These are phyloP conservation scores for Aspergillus jensenii DNA, from an alignment of 2,329 filamentous ascomycete genomes.

Conservation along the genomic window DNA sequence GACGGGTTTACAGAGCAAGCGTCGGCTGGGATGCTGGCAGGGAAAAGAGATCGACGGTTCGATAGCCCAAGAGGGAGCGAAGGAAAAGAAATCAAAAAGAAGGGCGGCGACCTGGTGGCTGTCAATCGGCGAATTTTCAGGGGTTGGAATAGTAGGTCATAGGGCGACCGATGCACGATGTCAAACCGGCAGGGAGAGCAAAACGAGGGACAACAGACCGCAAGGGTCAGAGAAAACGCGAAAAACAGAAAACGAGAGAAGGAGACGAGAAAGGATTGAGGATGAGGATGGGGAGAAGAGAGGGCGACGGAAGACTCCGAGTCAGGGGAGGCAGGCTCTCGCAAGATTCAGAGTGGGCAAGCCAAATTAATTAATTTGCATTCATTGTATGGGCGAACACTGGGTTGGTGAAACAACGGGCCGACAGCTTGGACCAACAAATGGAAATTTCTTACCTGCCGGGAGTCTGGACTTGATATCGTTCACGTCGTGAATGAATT, in stretches of 20 bases:
- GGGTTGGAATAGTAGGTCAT: constrained; percentile 14
- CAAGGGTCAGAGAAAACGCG: constrained; percentile 1
- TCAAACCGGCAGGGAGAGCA: constrained; percentile 23
- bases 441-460: constrained; percentile 7
- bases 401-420: constrained; percentile 22
- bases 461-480: background rate
- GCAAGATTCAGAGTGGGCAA: background rate
- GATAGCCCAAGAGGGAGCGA: constrained; percentile 5
- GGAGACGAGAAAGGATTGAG: constrained; percentile 4
- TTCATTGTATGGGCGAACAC: background rate
- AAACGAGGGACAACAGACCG: constrained; percentile 13
- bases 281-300: background rate
- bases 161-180: constrained; percentile 18
- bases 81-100: constrained; percentile 14
- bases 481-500: too few relatives aligned
- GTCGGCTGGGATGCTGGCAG: background rate
- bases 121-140: constrained; percentile 17
- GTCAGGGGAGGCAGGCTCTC: constrained; percentile 4
- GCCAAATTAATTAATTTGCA: constrained; percentile 6
- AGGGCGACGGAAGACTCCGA: background rate
- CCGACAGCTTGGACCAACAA: constrained; percentile 11
- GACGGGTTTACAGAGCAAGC: constrained; percentile 6
- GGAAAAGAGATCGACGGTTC: background rate
- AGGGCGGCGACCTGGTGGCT: constrained; percentile 17
- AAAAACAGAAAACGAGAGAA: constrained; percentile 5